Base-by-base conservation (phyloP, 2,329 filamentous ascomycete species). In the Clarireedia monteithiana region DNA sequence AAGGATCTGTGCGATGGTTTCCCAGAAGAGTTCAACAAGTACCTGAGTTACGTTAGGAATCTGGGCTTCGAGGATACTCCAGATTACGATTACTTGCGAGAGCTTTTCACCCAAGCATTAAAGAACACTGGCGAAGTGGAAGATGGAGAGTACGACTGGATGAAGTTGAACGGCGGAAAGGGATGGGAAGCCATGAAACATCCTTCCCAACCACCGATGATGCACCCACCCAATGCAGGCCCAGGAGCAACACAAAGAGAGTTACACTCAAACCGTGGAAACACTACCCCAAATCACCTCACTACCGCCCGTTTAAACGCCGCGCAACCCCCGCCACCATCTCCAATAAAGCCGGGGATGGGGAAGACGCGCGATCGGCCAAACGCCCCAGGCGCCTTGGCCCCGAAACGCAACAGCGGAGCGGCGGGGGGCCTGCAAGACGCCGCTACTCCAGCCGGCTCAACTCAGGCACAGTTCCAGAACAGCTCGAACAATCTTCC, bases 121-220 rank as follows among this genome's bases (percentile, higher is more conserved):
- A 96, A 96, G 81, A 92, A 91, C 71, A 88, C 88, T 2, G 91
- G 91, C 55, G 91, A 96, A 67, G 86, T 96, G 7, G 94, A 97
- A 71, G 94, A 99, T 73, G 94, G 94, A 68, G 92, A 97, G 72
- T 99, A 97, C 73, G 94, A 99, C 76, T 99, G 94, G 94, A 96
- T 97, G 90, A 96, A 96, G 80, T 80, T 96, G 66, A 94, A 90
- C 77, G 84, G 84, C 74, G 86, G 86, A 65, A 94, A 95, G 75
- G 91, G 91, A 61, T 95, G 89, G 89, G 90, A 95, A 74, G 83
- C 82, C 72, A 87, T 87, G 69, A 76, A 79, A 58, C 46, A 50
- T 20, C 47, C 53, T 44, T 50, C 53, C 34, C 83, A 86, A 67
- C 77, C 82, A 23, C 80, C 89, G 72, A 86, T 88, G 65, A 78